These are phyloP conservation scores for Trichoderma polysporum DNA, from an alignment of 2,329 filamentous ascomycete genomes.

Conservation along the genomic window DNA sequence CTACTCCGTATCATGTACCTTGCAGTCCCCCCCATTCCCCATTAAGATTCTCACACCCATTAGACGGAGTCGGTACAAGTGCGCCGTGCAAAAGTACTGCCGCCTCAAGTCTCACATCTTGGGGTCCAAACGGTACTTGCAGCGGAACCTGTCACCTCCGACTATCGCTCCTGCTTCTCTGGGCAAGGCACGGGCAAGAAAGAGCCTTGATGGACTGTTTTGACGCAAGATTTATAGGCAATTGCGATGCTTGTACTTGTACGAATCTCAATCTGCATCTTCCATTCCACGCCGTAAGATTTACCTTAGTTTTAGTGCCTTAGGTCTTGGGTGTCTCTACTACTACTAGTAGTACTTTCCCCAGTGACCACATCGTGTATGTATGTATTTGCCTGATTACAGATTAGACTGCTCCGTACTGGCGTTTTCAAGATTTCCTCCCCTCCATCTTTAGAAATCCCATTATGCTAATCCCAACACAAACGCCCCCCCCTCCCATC, in stretches of 20 bases:
- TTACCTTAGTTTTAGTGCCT: not conserved
- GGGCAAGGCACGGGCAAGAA: not conserved
- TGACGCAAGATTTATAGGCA: not conserved
- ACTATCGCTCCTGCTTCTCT: conserved; percentile 15
- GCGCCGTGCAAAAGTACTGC: conserved; percentile 4
- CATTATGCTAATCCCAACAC: not conserved
- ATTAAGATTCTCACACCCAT: not conserved
- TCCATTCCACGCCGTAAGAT: not conserved
- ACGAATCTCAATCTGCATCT: not conserved
- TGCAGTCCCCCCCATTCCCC: not conserved
- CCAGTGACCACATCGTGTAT: not conserved
- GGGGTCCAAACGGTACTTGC: not conserved
- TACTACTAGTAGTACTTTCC: too few relatives aligned
- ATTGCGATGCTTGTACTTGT: not conserved
- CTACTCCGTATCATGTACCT: not conserved
- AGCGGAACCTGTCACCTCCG: not conserved
- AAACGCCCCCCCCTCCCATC: not conserved
- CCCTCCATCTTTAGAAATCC: not conserved
- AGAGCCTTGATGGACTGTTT: not conserved
- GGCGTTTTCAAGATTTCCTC: not conserved
- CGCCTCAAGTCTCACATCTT: not conserved
- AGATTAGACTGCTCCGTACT: not conserved
- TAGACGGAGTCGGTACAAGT: not conserved
- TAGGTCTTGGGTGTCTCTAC: too few relatives aligned
- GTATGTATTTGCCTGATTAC: not conserved